These are phyloP conservation scores for Arthrinium puccinioides DNA, from an alignment of 2,329 filamentous ascomycete genomes.

Conservation along the genomic window DNA sequence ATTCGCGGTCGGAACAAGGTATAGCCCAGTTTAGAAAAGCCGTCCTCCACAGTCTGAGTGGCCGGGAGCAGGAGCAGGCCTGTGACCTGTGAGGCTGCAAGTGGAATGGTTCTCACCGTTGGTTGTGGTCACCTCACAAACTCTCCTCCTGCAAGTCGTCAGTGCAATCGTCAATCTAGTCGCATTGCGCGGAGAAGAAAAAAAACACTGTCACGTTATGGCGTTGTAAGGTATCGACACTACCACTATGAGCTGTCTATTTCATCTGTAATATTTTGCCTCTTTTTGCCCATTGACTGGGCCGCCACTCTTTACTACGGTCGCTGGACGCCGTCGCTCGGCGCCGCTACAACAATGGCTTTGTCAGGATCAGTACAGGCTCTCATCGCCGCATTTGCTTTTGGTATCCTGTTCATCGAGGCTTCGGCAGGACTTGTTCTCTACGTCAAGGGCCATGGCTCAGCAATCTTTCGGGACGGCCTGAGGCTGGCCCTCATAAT, in stretches of 20 bases:
- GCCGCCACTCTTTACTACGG: slow-evolving; percentile 24
- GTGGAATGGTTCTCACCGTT: too few species aligned
- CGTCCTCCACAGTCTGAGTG: too few species aligned
- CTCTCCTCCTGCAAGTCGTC: too few species aligned
- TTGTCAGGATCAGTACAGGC: slow-evolving; percentile 36
- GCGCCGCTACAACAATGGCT: slow-evolving; percentile 33
- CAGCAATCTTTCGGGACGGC: slow-evolving; percentile 45
- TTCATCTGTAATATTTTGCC: slow-evolving; percentile 23
- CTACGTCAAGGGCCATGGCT: slow-evolving; percentile 38
- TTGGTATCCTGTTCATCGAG: slow-evolving; percentile 48
- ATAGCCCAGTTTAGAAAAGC: too few species aligned
- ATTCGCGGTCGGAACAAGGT: too few species aligned
- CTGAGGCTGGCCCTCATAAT: slow-evolving; percentile 57
- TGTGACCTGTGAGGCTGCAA: too few species aligned
- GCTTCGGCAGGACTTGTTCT: slow-evolving; percentile 40
- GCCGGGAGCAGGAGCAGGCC: too few species aligned
- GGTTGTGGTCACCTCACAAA: too few species aligned
- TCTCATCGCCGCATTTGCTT: slow-evolving; percentile 46
- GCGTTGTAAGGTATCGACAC: slow-evolving; percentile 1
- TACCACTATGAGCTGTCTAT: slow-evolving; percentile 17
- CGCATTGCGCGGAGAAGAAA: too few species aligned
- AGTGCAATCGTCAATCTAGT: too few species aligned
- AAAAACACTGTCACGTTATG: background rate
- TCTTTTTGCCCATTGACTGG: slow-evolving; percentile 39
- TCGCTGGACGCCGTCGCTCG: slow-evolving; percentile 14